A percentile compares a stretch with the other conserved stretches of the same genome.
Conservation (phyloP, 1,284 basidiomycete species). For the Pseudozyma tsukubaensis region DNA sequence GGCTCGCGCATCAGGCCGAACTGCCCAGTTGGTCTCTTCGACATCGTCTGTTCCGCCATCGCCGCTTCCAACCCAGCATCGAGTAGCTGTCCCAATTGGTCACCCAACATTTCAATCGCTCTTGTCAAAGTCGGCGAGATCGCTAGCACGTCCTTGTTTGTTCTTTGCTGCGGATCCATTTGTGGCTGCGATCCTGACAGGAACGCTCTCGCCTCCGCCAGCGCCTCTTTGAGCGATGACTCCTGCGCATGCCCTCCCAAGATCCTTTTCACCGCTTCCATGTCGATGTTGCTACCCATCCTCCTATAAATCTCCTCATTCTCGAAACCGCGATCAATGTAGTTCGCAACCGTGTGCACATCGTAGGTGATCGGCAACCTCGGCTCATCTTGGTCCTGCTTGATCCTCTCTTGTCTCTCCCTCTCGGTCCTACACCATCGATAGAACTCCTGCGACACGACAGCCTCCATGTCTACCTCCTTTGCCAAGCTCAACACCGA, state of each 20-base stretch:
- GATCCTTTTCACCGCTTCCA: slow-evolving; percentile 7
- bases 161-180: neutral
- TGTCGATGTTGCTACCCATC: slow-evolving; percentile 1
- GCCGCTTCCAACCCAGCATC: slow-evolving; percentile 9
- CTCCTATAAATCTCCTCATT: slow-evolving; percentile 14
- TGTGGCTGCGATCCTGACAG: slow-evolving; percentile 3
- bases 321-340: slow-evolving; percentile 47
- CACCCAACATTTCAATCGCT: slow-evolving; percentile 23
- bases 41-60: neutral
- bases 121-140: slow-evolving; percentile 15
- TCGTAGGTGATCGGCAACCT: slow-evolving; percentile 45
- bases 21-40: neutral
- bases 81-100: slow-evolving; percentile 13
- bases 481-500: slow-evolving; percentile 28
- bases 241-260: neutral
- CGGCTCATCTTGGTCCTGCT: slow-evolving; percentile 52
- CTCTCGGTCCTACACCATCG: slow-evolving; percentile 46
- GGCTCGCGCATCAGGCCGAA: slow-evolving; percentile 5
- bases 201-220: slow-evolving; percentile 20
- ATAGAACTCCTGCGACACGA: slow-evolving; percentile 43
- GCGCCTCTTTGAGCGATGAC: neutral
- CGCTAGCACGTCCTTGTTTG: slow-evolving; percentile 8
- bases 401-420: slow-evolving; percentile 51
- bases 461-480: slow-evolving; percentile 35
- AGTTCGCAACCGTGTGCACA: slow-evolving; percentile 32